Conservation (phyloP, 2,329 filamentous ascomycete genomes). For the Talaromyces sp. region DNA sequence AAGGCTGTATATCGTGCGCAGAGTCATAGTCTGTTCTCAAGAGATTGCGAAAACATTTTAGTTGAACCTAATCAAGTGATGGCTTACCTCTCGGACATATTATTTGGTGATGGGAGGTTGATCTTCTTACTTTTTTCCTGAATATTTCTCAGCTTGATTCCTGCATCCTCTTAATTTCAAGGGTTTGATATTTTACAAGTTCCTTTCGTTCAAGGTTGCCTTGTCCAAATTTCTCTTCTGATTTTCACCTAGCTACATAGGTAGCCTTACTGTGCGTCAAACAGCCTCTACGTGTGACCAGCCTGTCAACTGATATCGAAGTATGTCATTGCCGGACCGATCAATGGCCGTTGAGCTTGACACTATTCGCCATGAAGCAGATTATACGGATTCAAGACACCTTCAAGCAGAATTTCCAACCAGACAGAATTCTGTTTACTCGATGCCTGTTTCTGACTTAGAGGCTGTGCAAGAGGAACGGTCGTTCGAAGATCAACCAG, state of each 20-base stretch:
- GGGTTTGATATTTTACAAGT: not conserved
- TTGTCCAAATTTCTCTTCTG: not conserved
- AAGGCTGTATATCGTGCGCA: not conserved
- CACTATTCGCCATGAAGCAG: not conserved
- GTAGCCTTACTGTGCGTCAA: not conserved
- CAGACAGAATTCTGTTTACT: not conserved
- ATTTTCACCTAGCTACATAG: not conserved
- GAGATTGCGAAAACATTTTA: not conserved
- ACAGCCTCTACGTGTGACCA: not conserved
- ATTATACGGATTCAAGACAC: too few relatives aligned
- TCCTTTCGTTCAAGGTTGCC: not conserved
- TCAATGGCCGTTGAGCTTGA: not conserved
- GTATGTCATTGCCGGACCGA: not conserved
- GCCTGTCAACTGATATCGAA: not conserved
- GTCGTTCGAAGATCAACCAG: not conserved
- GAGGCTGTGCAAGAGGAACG: not conserved
- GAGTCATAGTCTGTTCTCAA: not conserved
- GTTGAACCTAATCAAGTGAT: not conserved
- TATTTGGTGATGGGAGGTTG: not conserved
- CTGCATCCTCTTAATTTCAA: not conserved
- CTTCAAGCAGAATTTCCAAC: too few relatives aligned
- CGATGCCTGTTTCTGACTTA: not conserved
- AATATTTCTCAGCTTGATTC: not conserved
- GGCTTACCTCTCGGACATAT: not conserved
- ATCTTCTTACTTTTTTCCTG: not conserved